phyloP scores from a whole-genome alignment of 2,329 filamentous ascomycete species.

The Blumeriella jaapii region DNA sequence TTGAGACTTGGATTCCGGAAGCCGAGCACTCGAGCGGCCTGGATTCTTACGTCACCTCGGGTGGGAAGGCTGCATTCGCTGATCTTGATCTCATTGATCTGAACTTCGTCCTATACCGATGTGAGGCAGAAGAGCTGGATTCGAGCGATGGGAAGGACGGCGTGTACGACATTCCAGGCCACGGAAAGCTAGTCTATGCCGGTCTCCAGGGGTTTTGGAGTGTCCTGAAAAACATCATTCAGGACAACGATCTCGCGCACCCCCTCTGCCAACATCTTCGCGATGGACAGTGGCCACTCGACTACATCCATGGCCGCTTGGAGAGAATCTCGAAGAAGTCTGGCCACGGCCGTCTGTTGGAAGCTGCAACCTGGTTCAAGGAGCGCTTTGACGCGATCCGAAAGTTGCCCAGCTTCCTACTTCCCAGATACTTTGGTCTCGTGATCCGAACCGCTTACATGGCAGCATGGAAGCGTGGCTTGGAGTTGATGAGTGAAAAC shows the following conservation, averaged over 20 bases:
- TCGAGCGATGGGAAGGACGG: conserved; percentile 70
- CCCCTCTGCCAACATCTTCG: conserved; percentile 88
- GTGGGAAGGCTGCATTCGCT: conserved; percentile 66
- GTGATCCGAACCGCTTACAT: conserved; percentile 80
- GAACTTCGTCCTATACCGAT: conserved; percentile 85
- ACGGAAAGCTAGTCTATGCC: conserved; percentile 82
- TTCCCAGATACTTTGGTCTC: conserved; percentile 88
- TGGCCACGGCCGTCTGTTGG: conserved; percentile 49
- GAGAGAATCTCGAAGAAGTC: conserved; percentile 56
- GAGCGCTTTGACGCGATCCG: conserved; percentile 79
- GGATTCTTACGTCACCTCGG: conserved; percentile 76
- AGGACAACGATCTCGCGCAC: conserved; percentile 83
- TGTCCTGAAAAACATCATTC: conserved; percentile 71
- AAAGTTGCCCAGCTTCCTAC: conserved; percentile 73
- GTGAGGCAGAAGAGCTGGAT: conserved; percentile 79
- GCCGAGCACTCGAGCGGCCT: conserved; percentile 75
- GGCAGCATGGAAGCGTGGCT: conserved; percentile 65
- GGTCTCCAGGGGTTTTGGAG: conserved; percentile 99
- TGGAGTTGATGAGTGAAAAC: conserved; percentile 69
- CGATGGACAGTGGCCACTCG: conserved; percentile 82
- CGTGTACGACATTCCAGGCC: conserved; percentile 75
- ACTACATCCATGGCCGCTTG: conserved; percentile 73
- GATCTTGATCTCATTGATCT: conserved; percentile 69
- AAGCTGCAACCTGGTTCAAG: conserved; percentile 66
- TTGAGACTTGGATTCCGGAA: conserved; percentile 89